Evolutionary conservation across 352 stramenopile species (phyloP), one percentile per base, ranked within the genome.

Genomic region (Elongisporangium anandrum): DNA sequence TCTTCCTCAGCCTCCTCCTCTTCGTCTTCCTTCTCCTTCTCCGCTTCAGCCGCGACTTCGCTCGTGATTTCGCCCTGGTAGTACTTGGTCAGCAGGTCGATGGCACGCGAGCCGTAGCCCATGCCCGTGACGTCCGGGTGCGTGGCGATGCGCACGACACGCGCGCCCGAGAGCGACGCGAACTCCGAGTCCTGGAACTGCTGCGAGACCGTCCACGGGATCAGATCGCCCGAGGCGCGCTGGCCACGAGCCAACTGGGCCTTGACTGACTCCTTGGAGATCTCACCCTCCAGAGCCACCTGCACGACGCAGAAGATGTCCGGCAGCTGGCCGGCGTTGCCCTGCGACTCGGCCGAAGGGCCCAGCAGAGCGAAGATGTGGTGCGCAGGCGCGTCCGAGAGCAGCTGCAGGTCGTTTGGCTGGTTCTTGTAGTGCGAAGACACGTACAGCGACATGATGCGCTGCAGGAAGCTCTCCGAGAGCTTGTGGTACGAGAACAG

Each of bases 391-490:
- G 97, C 97, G 74, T 99, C 98, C 24, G 91, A 98, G 5, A 99
- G 81, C 69, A 99, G 81, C 81, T 99, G 97, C 50, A 99, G 77
- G 79, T 99, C 98, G 72, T 99, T 99, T 13, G 98, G 98, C 65
- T 97, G 94, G 77, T 99, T 99, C 72, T 99, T 99, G 91, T 99
- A 99, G 80, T 99, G 98, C 24, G 97, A 98, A 50, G 95, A 95
- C 50, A 98, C 98, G 69, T 99, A 99, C 8, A 99, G 81, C 29
- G 88, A 75, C 92, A 97, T 97, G 56, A 98, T 85, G 29, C 91
- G 85, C 66, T 97, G 88, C 58, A 98, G 57, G 24, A 98, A 97
- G 58, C 85, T 94, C 81, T 99, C 98, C 17, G 93, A 99, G 16
- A 99, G 77, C 68, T 97, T 97, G 86, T 99, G 98, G 79, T 99